These are phyloP conservation scores for Nyctanthes arbortristis DNA, from an alignment of 257 asterid species.

Conservation along the genomic window DNA sequence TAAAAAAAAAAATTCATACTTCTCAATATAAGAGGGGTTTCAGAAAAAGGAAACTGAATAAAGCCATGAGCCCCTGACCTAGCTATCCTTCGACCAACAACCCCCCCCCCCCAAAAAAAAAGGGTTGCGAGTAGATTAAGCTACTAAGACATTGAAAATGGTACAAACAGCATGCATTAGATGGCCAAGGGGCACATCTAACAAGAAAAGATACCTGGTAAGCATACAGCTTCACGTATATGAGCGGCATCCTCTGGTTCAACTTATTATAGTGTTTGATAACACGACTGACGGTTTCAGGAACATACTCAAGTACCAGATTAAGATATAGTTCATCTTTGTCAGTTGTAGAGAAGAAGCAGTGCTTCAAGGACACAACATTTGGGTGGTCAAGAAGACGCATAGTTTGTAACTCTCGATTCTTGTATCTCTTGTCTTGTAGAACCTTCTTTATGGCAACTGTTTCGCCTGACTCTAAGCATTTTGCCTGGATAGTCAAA, in stretches of 20 bases:
- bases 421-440: conserved; percentile 94
- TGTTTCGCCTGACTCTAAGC: conserved; percentile 90
- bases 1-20: no score
- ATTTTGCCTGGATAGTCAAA: conserved; percentile 69
- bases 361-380: conserved; percentile 84
- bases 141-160: neutral
- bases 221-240: neutral
- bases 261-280: conserved; percentile 81
- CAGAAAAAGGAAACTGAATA: conserved; percentile 15
- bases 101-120: no score
- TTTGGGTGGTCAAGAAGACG: conserved; percentile 96
- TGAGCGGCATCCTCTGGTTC: conserved; percentile 6
- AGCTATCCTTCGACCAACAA: no score
- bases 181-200: neutral
- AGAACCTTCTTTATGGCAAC: conserved; percentile 95
- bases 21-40: conserved; percentile 1
- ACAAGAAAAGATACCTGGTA: neutral
- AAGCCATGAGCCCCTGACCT: neutral
- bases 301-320: conserved; percentile 93
- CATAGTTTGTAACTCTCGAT: conserved; percentile 94
- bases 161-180: neutral
- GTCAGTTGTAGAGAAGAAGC: conserved; percentile 96
- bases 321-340: conserved; percentile 90
- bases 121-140: conserved; percentile 2
- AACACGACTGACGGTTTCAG: conserved; percentile 94